A percentile compares a stretch with the other conserved stretches of the same genome.
Evolutionary conservation across 2,329 filamentous ascomycete genomes (phyloP).

Genomic region (Botrytis tulipae): DNA sequence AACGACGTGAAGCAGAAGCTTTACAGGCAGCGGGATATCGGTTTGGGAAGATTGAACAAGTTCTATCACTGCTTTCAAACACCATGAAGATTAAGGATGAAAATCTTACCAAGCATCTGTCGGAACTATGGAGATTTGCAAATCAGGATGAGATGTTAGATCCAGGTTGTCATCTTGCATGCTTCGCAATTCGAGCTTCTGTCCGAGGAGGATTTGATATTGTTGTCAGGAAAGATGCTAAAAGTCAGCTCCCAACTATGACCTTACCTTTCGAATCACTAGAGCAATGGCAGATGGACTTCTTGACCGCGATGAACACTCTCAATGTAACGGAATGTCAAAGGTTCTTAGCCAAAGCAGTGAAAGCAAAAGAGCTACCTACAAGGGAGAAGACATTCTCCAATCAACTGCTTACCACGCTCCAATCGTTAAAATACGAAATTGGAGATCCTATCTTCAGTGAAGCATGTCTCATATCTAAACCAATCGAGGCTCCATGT

Average conservation of each 20-base stretch:
- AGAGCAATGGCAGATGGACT: conserved; percentile 53
- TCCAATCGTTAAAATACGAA: conserved; percentile 43
- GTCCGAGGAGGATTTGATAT: conserved; percentile 44
- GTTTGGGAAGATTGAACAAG: conserved; percentile 70
- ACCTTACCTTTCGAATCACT: conserved; percentile 53
- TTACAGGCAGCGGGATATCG: conserved; percentile 72
- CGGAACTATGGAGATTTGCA: conserved; percentile 61
- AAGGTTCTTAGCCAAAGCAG: conserved; percentile 37
- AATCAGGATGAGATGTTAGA: conserved; percentile 47
- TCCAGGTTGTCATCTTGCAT: conserved; percentile 55
- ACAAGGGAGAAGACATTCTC: conserved; percentile 47
- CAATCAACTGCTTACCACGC: conserved; percentile 45
- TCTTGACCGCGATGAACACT: conserved; percentile 45
- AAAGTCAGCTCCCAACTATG: conserved; percentile 60
- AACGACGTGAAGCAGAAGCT: conserved; percentile 57
- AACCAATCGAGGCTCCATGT: conserved; percentile 46
- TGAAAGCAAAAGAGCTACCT: conserved; percentile 41
- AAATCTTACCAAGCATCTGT: conserved; percentile 60
- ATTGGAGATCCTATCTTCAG: conserved; percentile 47
- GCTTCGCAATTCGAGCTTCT: conserved; percentile 55
- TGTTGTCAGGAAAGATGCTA: conserved; percentile 43
- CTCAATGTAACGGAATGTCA: conserved; percentile 49
- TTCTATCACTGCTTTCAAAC: conserved; percentile 65
- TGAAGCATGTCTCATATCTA: conserved; percentile 46
- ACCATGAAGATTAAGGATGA: conserved; percentile 70